Conservation (phyloP, 2,329 filamentous ascomycete genomes). For the Talaromyces sp. region DNA sequence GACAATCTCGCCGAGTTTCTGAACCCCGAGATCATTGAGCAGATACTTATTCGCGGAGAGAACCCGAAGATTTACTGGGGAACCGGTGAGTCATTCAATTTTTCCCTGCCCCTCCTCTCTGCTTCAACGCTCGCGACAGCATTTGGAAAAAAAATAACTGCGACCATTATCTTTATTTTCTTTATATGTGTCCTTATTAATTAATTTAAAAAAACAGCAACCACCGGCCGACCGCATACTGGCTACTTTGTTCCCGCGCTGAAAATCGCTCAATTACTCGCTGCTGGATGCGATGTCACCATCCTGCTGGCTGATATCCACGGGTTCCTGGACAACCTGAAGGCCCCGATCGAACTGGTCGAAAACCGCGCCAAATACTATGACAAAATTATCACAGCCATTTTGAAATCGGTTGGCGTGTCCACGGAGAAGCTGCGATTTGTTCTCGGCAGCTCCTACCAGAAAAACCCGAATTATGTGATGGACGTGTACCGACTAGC, state of each 20-base stretch:
- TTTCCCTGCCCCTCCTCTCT: neutral
- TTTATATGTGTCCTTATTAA: too few relatives aligned
- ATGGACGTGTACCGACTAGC: conserved; percentile 83
- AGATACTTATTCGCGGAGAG: conserved; percentile 22
- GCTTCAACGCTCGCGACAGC: neutral
- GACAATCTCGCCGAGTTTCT: conserved; percentile 77
- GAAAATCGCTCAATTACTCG: conserved; percentile 83
- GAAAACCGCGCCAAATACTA: conserved; percentile 81
- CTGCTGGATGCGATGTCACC: conserved; percentile 75
- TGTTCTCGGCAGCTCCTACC: conserved; percentile 78
- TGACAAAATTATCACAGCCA: conserved; percentile 64
- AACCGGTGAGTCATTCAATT: conserved; percentile 6
- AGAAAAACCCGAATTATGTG: conserved; percentile 60
- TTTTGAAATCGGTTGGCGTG: conserved; percentile 73
- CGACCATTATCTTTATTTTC: neutral
- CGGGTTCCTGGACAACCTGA: conserved; percentile 48
- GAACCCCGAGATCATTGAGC: conserved; percentile 54
- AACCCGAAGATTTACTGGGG: conserved; percentile 31
- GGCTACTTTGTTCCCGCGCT: conserved; percentile 85
- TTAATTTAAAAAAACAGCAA: conserved; percentile 52
- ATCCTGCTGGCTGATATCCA: conserved; percentile 67
- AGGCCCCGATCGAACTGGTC: conserved; percentile 84
- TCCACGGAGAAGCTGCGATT: conserved; percentile 74
- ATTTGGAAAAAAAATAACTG: neutral
- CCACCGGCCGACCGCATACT: conserved; percentile 80